Conservation (phyloP, 2,329 filamentous ascomycete genomes). For the Exophiala viscosa region DNA sequence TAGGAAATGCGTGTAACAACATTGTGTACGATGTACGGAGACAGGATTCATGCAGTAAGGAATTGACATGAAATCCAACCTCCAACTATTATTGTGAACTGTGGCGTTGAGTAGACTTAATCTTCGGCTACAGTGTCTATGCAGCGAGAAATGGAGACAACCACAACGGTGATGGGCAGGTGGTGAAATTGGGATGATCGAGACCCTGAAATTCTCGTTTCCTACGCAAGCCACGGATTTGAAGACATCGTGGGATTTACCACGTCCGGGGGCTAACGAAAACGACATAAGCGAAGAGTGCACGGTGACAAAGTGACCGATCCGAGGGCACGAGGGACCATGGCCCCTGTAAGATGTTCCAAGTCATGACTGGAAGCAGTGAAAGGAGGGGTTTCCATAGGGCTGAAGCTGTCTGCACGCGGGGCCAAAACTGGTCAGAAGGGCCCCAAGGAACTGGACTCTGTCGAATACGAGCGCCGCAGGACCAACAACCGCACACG, state of each 20-base stretch:
- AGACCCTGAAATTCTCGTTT: background rate
- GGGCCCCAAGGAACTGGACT: background rate
- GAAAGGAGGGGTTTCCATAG: slow-evolving; percentile 6
- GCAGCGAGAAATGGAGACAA: no score
- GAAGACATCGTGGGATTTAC: background rate
- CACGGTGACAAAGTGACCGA: no score
- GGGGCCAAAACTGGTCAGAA: background rate
- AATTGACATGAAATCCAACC: no score
- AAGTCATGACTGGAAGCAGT: background rate
- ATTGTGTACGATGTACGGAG: no score
- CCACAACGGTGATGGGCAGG: no score
- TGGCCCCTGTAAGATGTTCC: background rate
- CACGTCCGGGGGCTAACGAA: background rate
- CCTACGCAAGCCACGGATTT: slow-evolving; percentile 2
- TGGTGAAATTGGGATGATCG: background rate
- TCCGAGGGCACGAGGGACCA: no score
- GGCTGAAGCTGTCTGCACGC: slow-evolving; percentile 2
- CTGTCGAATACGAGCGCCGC: slow-evolving; percentile 2
- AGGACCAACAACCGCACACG: background rate
- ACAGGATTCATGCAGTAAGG: no score
- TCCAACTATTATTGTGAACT: no score
- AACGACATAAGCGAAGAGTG: background rate
- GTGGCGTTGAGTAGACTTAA: no score
- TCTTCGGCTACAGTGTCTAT: no score
- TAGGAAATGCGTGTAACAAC: no score